Evolutionary conservation across 768 basidiomycete species (phyloP).

Genomic region (Pleurotus platypus): DNA sequence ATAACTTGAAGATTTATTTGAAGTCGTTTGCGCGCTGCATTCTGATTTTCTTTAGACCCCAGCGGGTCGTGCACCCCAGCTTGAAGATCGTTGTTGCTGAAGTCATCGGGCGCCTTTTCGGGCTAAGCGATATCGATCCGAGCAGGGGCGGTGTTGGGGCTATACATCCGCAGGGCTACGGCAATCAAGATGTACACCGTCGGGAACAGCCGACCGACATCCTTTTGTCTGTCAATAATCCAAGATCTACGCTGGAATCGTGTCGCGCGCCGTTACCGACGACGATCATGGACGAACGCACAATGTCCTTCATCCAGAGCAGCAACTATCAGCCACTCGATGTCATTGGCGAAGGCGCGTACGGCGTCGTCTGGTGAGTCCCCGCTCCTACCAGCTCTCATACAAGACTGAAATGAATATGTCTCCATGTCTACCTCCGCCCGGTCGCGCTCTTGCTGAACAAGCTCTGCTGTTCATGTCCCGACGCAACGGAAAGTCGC

Average conservation of each 20-base stretch:
- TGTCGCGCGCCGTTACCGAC: not conserved
- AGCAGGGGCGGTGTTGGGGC: too few species aligned
- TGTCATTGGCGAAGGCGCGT: slow-evolving; percentile 92
- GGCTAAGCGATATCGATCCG: too few species aligned
- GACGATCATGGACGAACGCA: slow-evolving; percentile 14
- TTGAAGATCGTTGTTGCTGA: too few species aligned
- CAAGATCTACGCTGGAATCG: not conserved
- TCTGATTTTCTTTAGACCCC: too few species aligned
- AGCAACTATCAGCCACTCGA: slow-evolving; percentile 65
- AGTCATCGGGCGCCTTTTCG: too few species aligned
- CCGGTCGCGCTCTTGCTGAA: slow-evolving; percentile 53
- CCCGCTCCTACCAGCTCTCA: slow-evolving; percentile 9
- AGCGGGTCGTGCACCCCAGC: too few species aligned
- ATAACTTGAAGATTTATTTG: too few species aligned
- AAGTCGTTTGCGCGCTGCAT: too few species aligned
- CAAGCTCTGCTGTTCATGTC: slow-evolving; percentile 81
- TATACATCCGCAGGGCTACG: not conserved
- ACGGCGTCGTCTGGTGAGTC: slow-evolving; percentile 78
- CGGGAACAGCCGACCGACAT: not conserved
- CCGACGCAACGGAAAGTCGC: slow-evolving; percentile 84
- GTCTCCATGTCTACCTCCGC: not conserved
- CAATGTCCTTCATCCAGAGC: slow-evolving; percentile 46
- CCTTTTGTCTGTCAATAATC: slow-evolving; percentile 1
- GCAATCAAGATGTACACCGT: not conserved
- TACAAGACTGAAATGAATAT: slow-evolving; percentile 6